Evolutionary conservation across 2,329 filamentous ascomycete species (phyloP).

Genomic region (Fusarium staphyleae): DNA sequence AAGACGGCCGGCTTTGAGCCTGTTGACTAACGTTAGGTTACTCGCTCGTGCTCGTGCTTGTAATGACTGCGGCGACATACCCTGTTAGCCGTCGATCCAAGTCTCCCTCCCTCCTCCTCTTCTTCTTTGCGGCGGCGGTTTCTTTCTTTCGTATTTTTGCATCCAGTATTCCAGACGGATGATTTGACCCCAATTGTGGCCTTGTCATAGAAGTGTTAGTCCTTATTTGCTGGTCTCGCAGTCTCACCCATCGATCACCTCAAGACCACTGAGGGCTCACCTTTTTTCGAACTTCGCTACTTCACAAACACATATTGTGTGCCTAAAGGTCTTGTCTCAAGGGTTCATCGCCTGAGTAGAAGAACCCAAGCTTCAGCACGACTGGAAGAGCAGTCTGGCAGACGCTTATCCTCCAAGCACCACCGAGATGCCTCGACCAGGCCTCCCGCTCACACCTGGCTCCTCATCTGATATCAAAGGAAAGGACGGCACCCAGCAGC

Average conservation of each 20-base stretch:
- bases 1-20: constrained; percentile 6
- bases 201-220: constrained; percentile 1
- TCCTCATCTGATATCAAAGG: constrained; percentile 82
- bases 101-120: neutral
- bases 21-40: too few relatives aligned
- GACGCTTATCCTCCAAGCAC: constrained; percentile 1
- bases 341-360: neutral
- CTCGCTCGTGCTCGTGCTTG: constrained; percentile 8
- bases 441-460: constrained; percentile 73
- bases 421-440: constrained; percentile 45
- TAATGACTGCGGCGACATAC: constrained; percentile 4
- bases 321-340: neutral
- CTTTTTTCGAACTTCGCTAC: neutral
- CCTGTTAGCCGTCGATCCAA: constrained; percentile 1
- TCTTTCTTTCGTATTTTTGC: neutral
- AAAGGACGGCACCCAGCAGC: constrained; percentile 69
- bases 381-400: neutral
- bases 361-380: neutral
- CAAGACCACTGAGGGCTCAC: neutral
- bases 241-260: neutral
- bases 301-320: neutral
- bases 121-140: neutral
- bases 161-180: neutral
- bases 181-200: neutral
- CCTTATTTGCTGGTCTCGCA: neutral